A percentile compares a stretch with the other conserved stretches of the same genome.
Evolutionary conservation across 257 asterid species (phyloP).

Genomic region (Solanum paucissectum): DNA sequence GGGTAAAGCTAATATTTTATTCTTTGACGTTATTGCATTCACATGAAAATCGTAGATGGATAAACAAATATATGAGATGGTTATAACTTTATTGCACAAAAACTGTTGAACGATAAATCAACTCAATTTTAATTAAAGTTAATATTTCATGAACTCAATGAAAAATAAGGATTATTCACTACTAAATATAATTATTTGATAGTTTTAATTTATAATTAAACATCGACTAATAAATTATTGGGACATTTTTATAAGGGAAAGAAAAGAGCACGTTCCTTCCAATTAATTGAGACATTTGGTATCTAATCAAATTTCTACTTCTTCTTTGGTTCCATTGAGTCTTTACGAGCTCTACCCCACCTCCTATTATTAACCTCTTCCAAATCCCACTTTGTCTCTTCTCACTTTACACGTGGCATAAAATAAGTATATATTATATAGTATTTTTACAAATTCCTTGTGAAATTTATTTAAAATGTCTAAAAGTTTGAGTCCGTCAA

Average conservation of each 20-base stretch:
- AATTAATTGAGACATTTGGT: slow-evolving; percentile 15
- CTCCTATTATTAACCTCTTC: background rate
- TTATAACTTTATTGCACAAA: background rate
- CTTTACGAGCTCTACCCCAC: background rate
- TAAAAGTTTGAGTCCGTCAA: background rate
- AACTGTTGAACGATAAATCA: background rate
- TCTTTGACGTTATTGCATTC: background rate
- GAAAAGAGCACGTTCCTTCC: slow-evolving; percentile 2
- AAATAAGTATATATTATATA: background rate
- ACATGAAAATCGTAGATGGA: background rate
- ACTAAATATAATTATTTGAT: background rate
- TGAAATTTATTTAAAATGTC: background rate
- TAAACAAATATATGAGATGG: background rate
- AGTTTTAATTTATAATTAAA: background rate
- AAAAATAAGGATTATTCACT: background rate
- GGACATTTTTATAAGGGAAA: background rate
- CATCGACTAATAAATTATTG: background rate
- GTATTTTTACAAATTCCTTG: background rate
- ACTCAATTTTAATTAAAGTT: background rate
- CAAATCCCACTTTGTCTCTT: background rate
- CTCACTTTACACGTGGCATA: background rate
- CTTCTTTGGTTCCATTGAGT: background rate
- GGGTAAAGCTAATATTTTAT: background rate
- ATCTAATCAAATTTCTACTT: slow-evolving; percentile 9
- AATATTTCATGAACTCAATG: background rate